Percentiles rank a stretch among this genome's conserved stretches.
phyloP scores from a whole-genome alignment of 2,329 filamentous ascomycete genomes.

The Alternaria novae-zelandiae region DNA sequence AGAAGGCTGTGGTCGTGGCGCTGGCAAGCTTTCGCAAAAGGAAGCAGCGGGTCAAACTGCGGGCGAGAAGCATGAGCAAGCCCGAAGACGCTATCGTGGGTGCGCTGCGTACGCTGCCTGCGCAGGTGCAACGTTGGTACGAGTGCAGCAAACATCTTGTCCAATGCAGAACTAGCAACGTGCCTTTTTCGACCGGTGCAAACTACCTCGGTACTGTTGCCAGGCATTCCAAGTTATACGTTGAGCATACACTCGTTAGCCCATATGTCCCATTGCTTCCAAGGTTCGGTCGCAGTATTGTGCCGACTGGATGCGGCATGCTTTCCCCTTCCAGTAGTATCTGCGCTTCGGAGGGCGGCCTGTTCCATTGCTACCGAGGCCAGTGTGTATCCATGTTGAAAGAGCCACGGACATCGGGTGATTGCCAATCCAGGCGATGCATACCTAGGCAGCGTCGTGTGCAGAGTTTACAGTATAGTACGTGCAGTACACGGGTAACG shows the following conservation, averaged over 20 bases:
- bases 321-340: neutral
- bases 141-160: neutral
- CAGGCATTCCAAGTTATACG: neutral
- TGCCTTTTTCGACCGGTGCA: neutral
- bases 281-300: neutral
- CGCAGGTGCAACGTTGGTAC: neutral
- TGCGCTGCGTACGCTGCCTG: neutral
- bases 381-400: neutral
- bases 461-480: constrained; percentile 1
- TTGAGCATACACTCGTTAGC: neutral
- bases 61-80: neutral
- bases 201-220: neutral
- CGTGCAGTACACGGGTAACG: constrained; percentile 12
- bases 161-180: neutral
- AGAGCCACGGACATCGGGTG: neutral
- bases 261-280: neutral
- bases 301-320: neutral
- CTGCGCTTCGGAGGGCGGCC: neutral
- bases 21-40: neutral
- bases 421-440: neutral
- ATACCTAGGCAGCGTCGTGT: neutral
- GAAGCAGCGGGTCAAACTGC: neutral
- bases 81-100: neutral
- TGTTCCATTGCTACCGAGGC: neutral
- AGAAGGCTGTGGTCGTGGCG: neutral